Evolutionary conservation across 2,329 filamentous ascomycete species (phyloP).

Genomic region (Xylaria polymorpha): DNA sequence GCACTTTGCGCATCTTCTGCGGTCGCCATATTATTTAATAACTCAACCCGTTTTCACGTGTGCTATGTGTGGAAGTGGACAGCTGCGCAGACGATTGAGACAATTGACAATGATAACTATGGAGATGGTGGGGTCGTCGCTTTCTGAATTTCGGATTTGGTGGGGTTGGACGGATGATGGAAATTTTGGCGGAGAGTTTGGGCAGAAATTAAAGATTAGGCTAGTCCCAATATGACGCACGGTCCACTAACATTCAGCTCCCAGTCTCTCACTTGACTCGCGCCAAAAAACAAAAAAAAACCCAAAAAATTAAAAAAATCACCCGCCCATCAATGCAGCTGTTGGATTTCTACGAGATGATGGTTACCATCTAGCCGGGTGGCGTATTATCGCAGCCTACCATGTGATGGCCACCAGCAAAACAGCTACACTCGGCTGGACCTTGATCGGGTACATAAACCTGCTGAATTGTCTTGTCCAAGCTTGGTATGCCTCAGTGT

Average conservation of each 20-base stretch:
- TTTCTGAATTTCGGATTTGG: slow-evolving; percentile 40
- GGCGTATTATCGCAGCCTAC: neutral
- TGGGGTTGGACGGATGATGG: slow-evolving; percentile 39
- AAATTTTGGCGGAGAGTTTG: slow-evolving; percentile 45
- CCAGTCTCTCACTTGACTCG: too few species aligned
- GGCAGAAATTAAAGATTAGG: slow-evolving; percentile 36
- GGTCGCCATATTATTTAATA: slow-evolving; percentile 30
- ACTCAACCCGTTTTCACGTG: neutral
- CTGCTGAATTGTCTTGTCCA: neutral
- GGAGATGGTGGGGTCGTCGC: slow-evolving; percentile 33
- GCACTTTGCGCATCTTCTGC: slow-evolving; percentile 30
- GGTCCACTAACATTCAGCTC: neutral
- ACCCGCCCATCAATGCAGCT: neutral
- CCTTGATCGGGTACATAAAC: neutral
- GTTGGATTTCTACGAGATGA: neutral
- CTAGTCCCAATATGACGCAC: neutral
- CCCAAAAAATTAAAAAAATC: neutral
- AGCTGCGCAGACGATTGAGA: neutral
- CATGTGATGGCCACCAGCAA: neutral
- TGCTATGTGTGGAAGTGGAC: neutral
- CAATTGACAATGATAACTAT: slow-evolving; percentile 15
- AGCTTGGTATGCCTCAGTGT: neutral
- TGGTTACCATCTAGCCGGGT: neutral
- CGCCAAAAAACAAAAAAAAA: too few species aligned
- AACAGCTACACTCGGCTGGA: neutral